Conservation (phyloP, 768 basidiomycete species). For the Coprinopsis sp. region DNA sequence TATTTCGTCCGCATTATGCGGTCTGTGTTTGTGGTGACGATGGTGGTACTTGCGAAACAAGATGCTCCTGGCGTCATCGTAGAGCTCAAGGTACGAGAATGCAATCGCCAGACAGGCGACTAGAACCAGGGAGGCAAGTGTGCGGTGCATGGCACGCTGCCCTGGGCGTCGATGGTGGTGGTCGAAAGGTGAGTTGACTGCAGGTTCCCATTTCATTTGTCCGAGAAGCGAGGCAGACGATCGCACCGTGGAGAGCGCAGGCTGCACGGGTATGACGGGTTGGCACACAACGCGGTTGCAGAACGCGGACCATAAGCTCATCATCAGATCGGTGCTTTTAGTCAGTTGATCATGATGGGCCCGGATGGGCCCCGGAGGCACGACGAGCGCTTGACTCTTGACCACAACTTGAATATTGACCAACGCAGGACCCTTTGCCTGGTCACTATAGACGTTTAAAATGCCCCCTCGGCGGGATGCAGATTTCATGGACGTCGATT, state of each 20-base stretch:
- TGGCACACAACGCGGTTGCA: too few species aligned
- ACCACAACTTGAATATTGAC: neutral
- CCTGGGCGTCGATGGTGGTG: neutral
- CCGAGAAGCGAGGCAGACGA: too few species aligned
- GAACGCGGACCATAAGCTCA: too few species aligned
- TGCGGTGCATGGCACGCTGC: neutral
- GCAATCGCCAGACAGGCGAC: slow-evolving; percentile 2
- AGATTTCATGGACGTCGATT: slow-evolving; percentile 52
- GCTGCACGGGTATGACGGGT: too few species aligned
- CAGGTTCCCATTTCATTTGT: slow-evolving; percentile 7
- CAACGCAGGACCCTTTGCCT: neutral
- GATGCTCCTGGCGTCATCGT: neutral
- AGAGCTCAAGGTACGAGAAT: slow-evolving; percentile 5
- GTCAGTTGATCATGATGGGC: too few species aligned
- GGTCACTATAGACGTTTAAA: slow-evolving; percentile 4
- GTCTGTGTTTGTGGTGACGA: slow-evolving; percentile 5
- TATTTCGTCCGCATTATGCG: slow-evolving; percentile 3
- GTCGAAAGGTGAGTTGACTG: neutral
- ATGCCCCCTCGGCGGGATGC: slow-evolving; percentile 33
- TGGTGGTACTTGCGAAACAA: slow-evolving; percentile 4
- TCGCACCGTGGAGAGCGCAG: too few species aligned
- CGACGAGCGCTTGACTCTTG: neutral
- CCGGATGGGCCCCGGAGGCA: too few species aligned
- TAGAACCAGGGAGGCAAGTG: neutral
- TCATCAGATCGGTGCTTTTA: too few species aligned